These are phyloP conservation scores for Geranium incanum DNA, from an alignment of 441 rosid species.

Conservation along the genomic window DNA sequence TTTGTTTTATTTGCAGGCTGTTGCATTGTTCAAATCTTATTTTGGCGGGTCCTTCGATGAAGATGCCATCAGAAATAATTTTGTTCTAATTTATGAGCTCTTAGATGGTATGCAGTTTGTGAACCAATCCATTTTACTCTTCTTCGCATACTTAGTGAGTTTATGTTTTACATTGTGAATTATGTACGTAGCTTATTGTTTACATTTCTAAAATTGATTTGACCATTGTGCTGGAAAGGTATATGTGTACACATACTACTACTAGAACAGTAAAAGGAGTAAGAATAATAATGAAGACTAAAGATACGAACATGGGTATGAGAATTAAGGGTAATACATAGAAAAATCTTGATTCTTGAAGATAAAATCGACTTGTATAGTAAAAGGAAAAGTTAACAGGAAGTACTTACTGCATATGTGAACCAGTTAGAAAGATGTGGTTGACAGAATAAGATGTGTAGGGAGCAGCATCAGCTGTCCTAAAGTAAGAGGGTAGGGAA, in stretches of 20 bases:
- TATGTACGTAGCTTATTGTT: neutral
- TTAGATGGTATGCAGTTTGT: slow-evolving; percentile 62
- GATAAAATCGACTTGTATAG: neutral
- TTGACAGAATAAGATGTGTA: neutral
- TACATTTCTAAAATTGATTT: neutral
- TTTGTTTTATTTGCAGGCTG: neutral
- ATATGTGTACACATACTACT: neutral
- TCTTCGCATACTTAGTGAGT: neutral
- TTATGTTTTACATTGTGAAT: neutral
- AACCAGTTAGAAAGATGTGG: neutral
- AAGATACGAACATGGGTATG: neutral
- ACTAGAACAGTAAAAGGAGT: neutral
- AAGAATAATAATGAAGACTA: neutral
- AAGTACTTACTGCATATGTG: neutral
- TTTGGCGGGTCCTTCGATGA: slow-evolving; percentile 99
- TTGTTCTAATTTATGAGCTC: slow-evolving; percentile 89
- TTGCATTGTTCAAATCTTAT: slow-evolving; percentile 49
- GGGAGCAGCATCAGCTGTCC: neutral
- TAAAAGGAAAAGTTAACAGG: neutral
- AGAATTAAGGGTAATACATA: neutral
- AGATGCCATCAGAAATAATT: slow-evolving; percentile 91
- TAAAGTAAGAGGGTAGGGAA: neutral
- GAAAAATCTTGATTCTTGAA: neutral
- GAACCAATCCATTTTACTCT: neutral
- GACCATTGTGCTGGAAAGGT: neutral